These are phyloP conservation scores for Solanum chiquidenum DNA, from an alignment of 257 asterid genomes.

Conservation along the genomic window DNA sequence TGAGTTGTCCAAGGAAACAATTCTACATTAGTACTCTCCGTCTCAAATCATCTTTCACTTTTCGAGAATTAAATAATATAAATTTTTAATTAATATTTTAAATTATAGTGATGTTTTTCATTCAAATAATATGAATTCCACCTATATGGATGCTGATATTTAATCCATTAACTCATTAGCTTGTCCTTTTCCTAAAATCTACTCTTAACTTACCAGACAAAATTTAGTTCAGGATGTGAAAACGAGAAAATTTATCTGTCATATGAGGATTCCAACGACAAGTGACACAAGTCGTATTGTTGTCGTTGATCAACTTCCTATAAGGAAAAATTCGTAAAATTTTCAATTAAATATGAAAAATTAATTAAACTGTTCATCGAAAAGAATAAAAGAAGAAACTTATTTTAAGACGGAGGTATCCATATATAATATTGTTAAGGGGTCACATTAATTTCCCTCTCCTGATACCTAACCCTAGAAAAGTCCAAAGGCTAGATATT, in stretches of 20 bases:
- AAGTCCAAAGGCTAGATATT: not conserved
- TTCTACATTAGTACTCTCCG: not conserved
- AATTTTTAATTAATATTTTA: not conserved
- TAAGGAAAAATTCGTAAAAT: not conserved
- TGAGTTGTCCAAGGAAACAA: not conserved
- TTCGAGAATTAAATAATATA: not conserved
- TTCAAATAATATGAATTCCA: not conserved
- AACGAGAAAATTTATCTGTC: not conserved
- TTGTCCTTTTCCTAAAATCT: not conserved
- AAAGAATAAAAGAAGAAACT: not conserved
- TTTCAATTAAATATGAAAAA: not conserved
- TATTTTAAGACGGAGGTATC: not conserved
- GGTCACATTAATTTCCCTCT: not conserved
- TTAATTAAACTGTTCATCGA: not conserved
- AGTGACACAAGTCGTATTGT: not conserved
- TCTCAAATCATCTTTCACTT: not conserved
- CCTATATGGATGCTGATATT: fast-evolving
- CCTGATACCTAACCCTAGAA: not conserved
- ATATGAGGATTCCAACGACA: not conserved
- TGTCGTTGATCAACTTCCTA: not conserved
- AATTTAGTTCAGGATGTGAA: not conserved
- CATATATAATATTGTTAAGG: not conserved
- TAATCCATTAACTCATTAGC: not conserved
- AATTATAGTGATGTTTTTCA: not conserved
- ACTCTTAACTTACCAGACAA: not conserved